A percentile compares a stretch with the other conserved stretches of the same genome.
Evolutionary conservation across 441 rosid species (phyloP).

Genomic region (Biscutella laevigata): DNA sequence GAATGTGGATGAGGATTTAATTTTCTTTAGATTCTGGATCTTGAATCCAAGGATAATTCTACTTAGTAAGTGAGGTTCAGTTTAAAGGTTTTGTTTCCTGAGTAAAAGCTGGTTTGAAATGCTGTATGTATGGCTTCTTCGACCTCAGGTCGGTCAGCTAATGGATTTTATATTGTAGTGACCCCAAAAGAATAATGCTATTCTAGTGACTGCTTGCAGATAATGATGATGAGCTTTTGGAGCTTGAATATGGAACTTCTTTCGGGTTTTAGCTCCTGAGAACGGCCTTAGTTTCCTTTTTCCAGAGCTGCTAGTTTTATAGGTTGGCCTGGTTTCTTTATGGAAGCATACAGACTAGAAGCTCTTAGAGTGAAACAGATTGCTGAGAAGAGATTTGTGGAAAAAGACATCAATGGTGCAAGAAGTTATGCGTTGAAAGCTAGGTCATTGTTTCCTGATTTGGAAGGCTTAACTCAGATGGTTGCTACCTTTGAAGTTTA

Average conservation of each 20-base stretch:
- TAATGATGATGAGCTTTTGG: conserved; percentile 28
- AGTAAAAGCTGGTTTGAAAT: conserved; percentile 5
- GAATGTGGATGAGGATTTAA: no score
- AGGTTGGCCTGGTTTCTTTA: conserved; percentile 24
- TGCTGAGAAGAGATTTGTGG: conserved; percentile 76
- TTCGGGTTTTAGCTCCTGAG: conserved; percentile 16
- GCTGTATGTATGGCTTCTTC: conserved; percentile 6
- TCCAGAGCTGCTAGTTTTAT: conserved; percentile 17
- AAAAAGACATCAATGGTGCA: conserved; percentile 68
- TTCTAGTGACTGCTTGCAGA: conserved; percentile 37
- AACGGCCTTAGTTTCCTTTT: conserved; percentile 29
- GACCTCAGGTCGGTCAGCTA: conserved; percentile 7
- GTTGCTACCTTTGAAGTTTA: conserved; percentile 82
- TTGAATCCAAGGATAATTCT: background rate
- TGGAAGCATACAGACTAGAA: conserved; percentile 70
- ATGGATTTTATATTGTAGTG: background rate
- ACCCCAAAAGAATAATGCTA: background rate
- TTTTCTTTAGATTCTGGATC: conserved; percentile 20
- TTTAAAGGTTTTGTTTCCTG: no score
- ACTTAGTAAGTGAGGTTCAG: background rate
- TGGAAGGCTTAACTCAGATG: conserved; percentile 91
- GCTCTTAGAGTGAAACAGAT: conserved; percentile 78
- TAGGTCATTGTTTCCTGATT: conserved; percentile 60
- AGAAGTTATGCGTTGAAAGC: conserved; percentile 79
- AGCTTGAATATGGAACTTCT: conserved; percentile 24